Percentiles rank a stretch among this genome's conserved stretches.
Evolutionary conservation across 73 alveolate species (phyloP).

Genomic region (Paraurostyla sp.): DNA sequence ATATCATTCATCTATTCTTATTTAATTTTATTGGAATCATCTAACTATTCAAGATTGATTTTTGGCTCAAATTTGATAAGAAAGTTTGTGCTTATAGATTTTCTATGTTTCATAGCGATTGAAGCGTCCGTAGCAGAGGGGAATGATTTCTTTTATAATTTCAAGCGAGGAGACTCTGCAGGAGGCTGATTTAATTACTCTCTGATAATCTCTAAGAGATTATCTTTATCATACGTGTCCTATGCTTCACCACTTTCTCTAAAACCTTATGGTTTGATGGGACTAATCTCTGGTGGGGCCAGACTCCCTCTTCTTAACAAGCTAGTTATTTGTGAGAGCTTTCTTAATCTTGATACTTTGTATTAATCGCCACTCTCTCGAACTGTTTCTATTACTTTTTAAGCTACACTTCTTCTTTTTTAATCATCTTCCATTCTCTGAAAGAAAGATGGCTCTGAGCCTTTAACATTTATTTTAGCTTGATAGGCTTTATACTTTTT

Average conservation of each 20-base stretch:
- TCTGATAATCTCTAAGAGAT: too few relatives aligned
- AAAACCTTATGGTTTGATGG: too few relatives aligned
- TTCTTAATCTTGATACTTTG: background rate
- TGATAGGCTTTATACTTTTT: background rate
- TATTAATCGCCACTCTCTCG: slow-evolving; percentile 38
- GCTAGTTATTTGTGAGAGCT: slow-evolving; percentile 6
- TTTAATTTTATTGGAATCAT: too few relatives aligned
- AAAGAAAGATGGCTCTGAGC: background rate
- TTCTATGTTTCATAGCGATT: too few relatives aligned
- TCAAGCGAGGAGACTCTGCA: too few relatives aligned
- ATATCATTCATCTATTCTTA: background rate
- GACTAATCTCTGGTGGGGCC: background rate
- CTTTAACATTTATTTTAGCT: background rate
- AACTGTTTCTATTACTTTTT: background rate
- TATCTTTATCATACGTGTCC: background rate
- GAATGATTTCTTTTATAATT: too few relatives aligned
- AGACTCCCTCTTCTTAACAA: slow-evolving; percentile 2
- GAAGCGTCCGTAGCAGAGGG: too few relatives aligned
- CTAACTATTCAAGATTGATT: too few relatives aligned
- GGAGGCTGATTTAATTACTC: too few relatives aligned
- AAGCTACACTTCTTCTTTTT: background rate
- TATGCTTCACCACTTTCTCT: background rate
- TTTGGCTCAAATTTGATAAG: too few relatives aligned
- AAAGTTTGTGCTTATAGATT: too few relatives aligned
- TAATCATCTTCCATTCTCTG: slow-evolving; percentile 39